Conservation (phyloP, 2,329 filamentous ascomycete genomes). For the Monosporascus sp. region DNA sequence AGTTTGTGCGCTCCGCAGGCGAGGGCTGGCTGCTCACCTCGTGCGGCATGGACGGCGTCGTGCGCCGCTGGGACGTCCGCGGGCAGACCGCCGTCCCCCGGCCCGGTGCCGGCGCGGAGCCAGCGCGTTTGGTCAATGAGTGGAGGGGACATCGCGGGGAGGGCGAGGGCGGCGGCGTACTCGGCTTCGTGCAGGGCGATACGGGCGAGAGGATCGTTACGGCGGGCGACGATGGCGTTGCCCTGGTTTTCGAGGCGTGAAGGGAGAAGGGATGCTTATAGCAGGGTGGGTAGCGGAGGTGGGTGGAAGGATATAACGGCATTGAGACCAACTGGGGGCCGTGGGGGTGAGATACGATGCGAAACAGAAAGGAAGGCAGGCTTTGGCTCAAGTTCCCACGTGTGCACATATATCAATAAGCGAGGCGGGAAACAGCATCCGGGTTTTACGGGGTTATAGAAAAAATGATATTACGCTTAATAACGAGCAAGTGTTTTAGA, state of each 20-base stretch:
- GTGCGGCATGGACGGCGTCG: constrained; percentile 86
- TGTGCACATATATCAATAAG: too few relatives aligned
- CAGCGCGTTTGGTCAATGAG: constrained; percentile 69
- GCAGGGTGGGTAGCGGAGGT: neutral
- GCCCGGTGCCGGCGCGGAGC: constrained; percentile 40
- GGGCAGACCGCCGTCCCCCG: constrained; percentile 21
- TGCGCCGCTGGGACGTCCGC: constrained; percentile 80
- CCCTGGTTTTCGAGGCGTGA: constrained; percentile 61
- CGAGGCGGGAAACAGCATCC: too few relatives aligned
- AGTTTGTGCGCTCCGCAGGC: constrained; percentile 62
- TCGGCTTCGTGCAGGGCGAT: constrained; percentile 83
- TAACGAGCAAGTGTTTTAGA: too few relatives aligned
- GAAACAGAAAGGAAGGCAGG: too few relatives aligned
- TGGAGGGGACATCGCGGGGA: constrained; percentile 87
- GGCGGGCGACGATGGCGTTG: constrained; percentile 78
- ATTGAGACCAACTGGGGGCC: too few relatives aligned
- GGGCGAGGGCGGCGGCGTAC: constrained; percentile 79
- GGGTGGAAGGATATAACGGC: neutral
- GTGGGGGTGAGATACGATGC: too few relatives aligned
- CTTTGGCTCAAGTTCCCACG: too few relatives aligned
- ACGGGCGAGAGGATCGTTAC: constrained; percentile 73
- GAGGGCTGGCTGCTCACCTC: constrained; percentile 70
- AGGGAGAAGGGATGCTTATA: neutral
- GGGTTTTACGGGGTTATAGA: too few relatives aligned
- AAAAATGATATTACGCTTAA: too few relatives aligned